phyloP scores from a whole-genome alignment of 83 land plant genomes.

The Diphasiastrum complanatum region DNA sequence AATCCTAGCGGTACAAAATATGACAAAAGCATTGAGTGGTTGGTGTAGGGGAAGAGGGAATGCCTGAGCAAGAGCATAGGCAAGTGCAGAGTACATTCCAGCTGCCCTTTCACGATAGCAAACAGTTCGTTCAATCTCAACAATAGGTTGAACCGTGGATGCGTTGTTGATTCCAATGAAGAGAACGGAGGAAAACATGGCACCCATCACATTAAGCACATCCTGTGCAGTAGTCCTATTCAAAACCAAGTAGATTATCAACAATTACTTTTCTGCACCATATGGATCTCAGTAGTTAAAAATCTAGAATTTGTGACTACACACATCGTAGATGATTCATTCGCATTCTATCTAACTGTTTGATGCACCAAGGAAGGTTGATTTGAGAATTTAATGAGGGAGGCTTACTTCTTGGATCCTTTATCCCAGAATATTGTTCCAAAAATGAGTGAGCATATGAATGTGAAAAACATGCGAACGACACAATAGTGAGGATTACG shows the following conservation, averaged over 20 bases:
- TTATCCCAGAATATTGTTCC: conserved; percentile 50
- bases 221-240: no score
- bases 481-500: conserved; percentile 52
- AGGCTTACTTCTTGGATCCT: conserved; percentile 45
- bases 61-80: conserved; percentile 48
- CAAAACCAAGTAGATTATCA: no score
- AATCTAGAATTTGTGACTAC: no score
- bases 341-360: no score
- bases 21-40: no score
- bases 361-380: no score
- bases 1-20: no score
- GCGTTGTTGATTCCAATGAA: conserved; percentile 36
- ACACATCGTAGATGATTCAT: no score
- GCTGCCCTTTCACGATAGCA: conserved; percentile 49
- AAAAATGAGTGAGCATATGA: conserved; percentile 39
- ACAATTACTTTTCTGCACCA: no score
- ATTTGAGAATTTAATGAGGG: no score
- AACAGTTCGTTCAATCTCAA: conserved; percentile 34
- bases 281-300: no score
- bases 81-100: conserved; percentile 44
- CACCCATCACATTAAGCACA: conserved; percentile 31
- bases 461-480: conserved; percentile 41
- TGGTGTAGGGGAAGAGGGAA: no score
- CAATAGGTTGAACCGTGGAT: conserved; percentile 34
- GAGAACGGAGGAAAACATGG: conserved; percentile 34